These are phyloP conservation scores for Rhinocladiella similis DNA, from an alignment of 2,329 filamentous ascomycete species.

Conservation along the genomic window DNA sequence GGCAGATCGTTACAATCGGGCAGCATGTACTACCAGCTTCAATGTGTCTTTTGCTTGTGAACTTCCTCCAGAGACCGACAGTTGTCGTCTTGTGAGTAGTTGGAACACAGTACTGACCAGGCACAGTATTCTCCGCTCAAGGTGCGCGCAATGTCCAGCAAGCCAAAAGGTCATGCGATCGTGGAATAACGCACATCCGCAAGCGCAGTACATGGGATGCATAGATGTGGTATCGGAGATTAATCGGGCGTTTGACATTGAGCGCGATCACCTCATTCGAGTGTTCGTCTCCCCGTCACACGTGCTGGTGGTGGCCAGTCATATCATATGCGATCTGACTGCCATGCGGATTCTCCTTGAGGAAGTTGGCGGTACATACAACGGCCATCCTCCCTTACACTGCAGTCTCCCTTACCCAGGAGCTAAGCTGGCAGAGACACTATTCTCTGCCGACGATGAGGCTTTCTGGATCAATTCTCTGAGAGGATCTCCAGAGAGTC, in stretches of 20 bases:
- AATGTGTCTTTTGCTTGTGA: too few species aligned
- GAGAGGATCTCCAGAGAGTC: neutral
- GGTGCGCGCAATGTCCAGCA: too few species aligned
- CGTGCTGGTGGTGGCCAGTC: slow-evolving; percentile 32
- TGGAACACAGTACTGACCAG: too few species aligned
- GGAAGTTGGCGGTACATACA: slow-evolving; percentile 31
- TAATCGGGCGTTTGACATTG: slow-evolving; percentile 30
- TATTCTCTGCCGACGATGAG: too few species aligned
- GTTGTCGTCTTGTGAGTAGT: too few species aligned
- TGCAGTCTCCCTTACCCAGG: neutral
- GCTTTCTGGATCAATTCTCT: too few species aligned
- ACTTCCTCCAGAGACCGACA: too few species aligned
- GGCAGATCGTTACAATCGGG: too few species aligned
- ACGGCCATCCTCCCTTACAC: slow-evolving; percentile 1
- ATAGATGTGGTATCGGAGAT: slow-evolving; percentile 14
- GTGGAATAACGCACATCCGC: neutral
- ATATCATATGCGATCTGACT: slow-evolving; percentile 39
- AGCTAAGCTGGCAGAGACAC: neutral
- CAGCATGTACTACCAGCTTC: too few species aligned
- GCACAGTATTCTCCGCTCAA: too few species aligned
- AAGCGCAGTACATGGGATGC: neutral
- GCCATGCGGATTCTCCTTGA: slow-evolving; percentile 28
- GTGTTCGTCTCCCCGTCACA: slow-evolving; percentile 29
- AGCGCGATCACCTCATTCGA: slow-evolving; percentile 28
- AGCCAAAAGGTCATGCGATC: neutral